Evolutionary conservation across 2,329 filamentous ascomycete genomes (phyloP).

Genomic region (Botrytis pseudocinerea): DNA sequence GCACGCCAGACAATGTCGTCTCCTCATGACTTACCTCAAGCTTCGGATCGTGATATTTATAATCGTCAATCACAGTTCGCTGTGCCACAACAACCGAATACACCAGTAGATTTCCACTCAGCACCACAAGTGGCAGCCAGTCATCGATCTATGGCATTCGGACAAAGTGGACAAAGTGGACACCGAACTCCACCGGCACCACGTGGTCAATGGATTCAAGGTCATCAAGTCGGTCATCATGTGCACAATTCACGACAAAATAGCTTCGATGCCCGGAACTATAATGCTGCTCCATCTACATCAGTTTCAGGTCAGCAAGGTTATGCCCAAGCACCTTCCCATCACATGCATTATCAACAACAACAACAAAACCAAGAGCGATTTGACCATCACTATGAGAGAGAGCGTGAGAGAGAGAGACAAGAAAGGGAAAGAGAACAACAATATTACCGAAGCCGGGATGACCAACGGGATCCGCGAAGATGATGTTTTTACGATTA

Average conservation of each 20-base stretch:
- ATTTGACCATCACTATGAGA: slow-evolving; percentile 19
- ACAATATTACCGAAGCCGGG: slow-evolving; percentile 11
- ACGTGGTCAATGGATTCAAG: slow-evolving; percentile 31
- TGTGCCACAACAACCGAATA: slow-evolving; percentile 35
- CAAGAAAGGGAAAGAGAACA: slow-evolving; percentile 16
- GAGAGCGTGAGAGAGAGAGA: slow-evolving; percentile 16
- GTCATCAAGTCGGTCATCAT: slow-evolving; percentile 34
- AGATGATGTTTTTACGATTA: not conserved
- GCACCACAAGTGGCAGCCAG: slow-evolving; percentile 31
- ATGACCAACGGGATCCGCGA: slow-evolving; percentile 6
- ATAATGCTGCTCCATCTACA: slow-evolving; percentile 30
- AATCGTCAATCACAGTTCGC: slow-evolving; percentile 35
- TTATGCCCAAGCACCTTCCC: slow-evolving; percentile 32
- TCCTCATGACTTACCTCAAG: slow-evolving; percentile 34
- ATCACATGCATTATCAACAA: slow-evolving; percentile 32
- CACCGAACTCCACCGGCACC: slow-evolving; percentile 37
- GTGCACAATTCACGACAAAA: slow-evolving; percentile 38
- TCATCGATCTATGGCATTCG: slow-evolving; percentile 38
- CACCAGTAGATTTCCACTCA: slow-evolving; percentile 35
- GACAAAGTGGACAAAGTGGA: slow-evolving; percentile 34
- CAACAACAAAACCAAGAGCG: slow-evolving; percentile 26
- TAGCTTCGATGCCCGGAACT: slow-evolving; percentile 38
- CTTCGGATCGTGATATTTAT: slow-evolving; percentile 41
- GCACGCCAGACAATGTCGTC: slow-evolving; percentile 35
- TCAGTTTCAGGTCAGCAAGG: slow-evolving; percentile 32